These are phyloP conservation scores for Hypomontagnella submonticulosa DNA, from an alignment of 495 filamentous ascomycete genomes.

Conservation along the genomic window DNA sequence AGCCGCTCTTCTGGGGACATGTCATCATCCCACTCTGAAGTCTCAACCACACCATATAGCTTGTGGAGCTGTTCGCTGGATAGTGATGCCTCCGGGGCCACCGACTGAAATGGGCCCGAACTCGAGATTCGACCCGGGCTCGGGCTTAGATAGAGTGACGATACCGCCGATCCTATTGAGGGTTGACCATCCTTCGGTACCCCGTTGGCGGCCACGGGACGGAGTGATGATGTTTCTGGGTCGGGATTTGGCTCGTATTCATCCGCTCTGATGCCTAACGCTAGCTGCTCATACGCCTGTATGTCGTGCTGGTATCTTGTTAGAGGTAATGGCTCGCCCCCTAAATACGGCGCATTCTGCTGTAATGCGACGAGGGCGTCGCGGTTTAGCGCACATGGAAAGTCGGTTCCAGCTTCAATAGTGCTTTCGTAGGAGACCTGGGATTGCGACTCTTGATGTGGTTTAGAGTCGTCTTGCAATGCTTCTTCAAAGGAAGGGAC, in stretches of 20 bases:
- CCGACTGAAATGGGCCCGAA: not conserved
- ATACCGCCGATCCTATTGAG: not conserved
- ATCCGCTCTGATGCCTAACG: constrained; percentile 15
- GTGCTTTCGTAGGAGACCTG: not conserved
- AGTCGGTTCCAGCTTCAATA: not conserved
- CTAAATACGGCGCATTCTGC: not conserved
- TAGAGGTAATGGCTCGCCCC: constrained; percentile 4
- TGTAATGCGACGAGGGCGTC: constrained; percentile 12
- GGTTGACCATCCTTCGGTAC: not conserved
- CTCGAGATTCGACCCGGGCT: not conserved
- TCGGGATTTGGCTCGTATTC: not conserved
- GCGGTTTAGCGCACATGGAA: not conserved
- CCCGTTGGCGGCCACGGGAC: not conserved
- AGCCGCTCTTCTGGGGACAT: constrained; percentile 27
- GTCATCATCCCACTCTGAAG: constrained; percentile 21
- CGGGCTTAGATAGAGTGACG: constrained; percentile 15
- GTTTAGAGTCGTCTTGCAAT: not conserved
- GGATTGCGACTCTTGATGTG: not conserved
- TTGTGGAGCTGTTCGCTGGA: constrained; percentile 21
- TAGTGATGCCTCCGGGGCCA: constrained; percentile 5
- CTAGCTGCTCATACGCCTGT: constrained; percentile 24
- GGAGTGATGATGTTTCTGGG: not conserved
- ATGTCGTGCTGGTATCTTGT: constrained; percentile 21
- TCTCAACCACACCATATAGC: constrained; percentile 4
- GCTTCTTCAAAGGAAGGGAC: constrained; percentile 16